Conservation (phyloP, 2,329 filamentous ascomycete genomes). For the Aspergillus pseudonomiae region DNA sequence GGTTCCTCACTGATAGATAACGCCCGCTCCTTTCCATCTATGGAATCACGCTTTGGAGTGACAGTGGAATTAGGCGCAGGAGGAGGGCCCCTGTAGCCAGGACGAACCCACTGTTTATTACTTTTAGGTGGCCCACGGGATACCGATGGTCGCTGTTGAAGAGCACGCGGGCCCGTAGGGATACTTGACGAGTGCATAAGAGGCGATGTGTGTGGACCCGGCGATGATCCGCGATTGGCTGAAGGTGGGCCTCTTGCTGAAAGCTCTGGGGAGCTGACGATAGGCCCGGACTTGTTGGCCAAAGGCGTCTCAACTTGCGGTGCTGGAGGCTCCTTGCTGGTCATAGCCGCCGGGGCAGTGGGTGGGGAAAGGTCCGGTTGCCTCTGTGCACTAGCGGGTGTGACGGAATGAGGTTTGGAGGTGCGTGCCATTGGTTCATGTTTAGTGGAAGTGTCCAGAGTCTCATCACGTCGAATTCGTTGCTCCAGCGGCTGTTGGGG, state of each 20-base stretch:
- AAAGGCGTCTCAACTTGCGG: constrained; percentile 24
- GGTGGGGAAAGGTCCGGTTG: constrained; percentile 38
- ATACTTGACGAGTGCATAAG: constrained; percentile 39
- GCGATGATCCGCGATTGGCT: constrained; percentile 32
- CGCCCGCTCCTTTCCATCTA: constrained; percentile 32
- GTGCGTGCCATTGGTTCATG: constrained; percentile 31
- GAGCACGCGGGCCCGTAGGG: constrained; percentile 46
- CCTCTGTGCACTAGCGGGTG: constrained; percentile 21
- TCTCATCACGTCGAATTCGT: constrained; percentile 28
- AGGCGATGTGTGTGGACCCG: constrained; percentile 40
- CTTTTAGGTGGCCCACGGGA: constrained; percentile 37
- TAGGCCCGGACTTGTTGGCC: constrained; percentile 22
- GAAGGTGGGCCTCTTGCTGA: constrained; percentile 26
- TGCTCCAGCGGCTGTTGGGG: constrained; percentile 27
- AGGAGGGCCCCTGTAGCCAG: constrained; percentile 36
- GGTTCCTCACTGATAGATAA: constrained; percentile 23
- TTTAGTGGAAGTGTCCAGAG: constrained; percentile 27
- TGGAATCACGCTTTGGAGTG: constrained; percentile 34
- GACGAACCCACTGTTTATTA: constrained; percentile 44
- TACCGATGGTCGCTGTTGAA: constrained; percentile 37
- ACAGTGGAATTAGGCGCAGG: constrained; percentile 21
- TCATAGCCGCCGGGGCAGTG: constrained; percentile 41
- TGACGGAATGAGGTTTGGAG: constrained; percentile 23
- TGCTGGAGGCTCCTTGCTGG: constrained; percentile 26
- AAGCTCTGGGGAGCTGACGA: constrained; percentile 30